A percentile compares a stretch with the other conserved stretches of the same genome.
phyloP scores from a whole-genome alignment of 1,139 yeast species.

The Nakaseomyces bracarensis region DNA sequence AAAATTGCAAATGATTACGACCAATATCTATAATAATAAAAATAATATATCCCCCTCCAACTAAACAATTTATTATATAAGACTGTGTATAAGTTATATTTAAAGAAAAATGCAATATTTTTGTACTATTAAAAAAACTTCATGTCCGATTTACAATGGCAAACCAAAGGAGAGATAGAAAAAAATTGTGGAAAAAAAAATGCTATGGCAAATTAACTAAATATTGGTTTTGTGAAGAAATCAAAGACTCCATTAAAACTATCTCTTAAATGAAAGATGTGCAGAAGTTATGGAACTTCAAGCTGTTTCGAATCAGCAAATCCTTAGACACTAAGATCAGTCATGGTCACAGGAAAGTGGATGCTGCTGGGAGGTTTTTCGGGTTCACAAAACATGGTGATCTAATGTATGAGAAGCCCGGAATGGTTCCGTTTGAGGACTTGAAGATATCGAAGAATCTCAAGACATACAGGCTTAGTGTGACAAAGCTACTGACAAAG shows the following conservation, averaged over 20 bases:
- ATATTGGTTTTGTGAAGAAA: neutral
- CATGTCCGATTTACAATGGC: too few relatives aligned
- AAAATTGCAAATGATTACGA: too few relatives aligned
- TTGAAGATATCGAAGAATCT: conserved; percentile 5
- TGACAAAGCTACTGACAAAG: conserved; percentile 40
- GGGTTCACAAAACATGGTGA: neutral
- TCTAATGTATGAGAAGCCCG: conserved; percentile 5
- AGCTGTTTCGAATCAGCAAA: neutral
- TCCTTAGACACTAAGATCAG: neutral
- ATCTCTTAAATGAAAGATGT: neutral
- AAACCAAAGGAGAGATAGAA: too few relatives aligned
- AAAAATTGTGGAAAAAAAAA: too few relatives aligned
- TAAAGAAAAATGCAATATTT: too few relatives aligned
- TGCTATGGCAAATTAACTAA: neutral
- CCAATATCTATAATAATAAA: too few relatives aligned
- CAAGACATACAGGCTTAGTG: conserved; percentile 27
- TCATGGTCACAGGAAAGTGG: neutral
- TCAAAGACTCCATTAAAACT: too few relatives aligned
- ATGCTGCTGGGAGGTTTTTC: neutral
- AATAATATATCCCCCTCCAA: neutral
- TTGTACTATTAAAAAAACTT: too few relatives aligned
- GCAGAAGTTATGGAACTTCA: neutral
- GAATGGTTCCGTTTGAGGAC: conserved; percentile 7
- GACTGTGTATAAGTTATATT: too few relatives aligned
- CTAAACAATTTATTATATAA: too few relatives aligned